Conservation (phyloP, 2,329 filamentous ascomycete genomes). For the Colletotrichum brevisporum region DNA sequence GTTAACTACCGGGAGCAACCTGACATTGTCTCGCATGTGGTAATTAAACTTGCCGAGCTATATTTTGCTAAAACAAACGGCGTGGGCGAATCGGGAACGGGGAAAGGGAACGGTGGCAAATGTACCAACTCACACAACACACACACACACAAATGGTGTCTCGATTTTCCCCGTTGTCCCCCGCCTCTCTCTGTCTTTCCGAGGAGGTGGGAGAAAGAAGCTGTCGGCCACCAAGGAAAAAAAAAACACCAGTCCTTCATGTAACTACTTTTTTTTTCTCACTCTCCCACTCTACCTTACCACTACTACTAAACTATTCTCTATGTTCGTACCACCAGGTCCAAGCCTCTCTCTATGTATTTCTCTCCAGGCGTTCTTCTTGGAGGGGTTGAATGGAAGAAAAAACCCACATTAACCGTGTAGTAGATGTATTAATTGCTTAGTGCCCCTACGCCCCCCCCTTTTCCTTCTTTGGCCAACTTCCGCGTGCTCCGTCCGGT, state of each 20-base stretch:
- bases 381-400: too few relatives aligned
- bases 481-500: too few relatives aligned
- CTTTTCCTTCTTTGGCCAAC: too few relatives aligned
- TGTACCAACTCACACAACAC: background rate
- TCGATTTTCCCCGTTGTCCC: background rate
- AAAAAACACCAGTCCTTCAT: background rate
- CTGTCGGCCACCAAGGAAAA: background rate
- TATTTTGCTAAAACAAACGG: background rate
- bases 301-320: background rate
- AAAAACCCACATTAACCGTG: background rate
- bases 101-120: background rate
- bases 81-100: conserved; percentile 7
- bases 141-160: background rate
- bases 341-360: background rate
- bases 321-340: background rate
- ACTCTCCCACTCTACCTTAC: too few relatives aligned
- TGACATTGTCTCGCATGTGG: conserved; percentile 8
- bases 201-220: background rate
- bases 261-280: background rate
- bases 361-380: background rate
- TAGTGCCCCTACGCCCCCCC: background rate
- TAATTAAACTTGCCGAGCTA: conserved; percentile 3
- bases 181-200: too few relatives aligned
- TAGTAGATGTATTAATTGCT: background rate
- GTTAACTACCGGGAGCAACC: conserved; percentile 10